Evolutionary conservation across 371 early-diverging fungal genomes (phyloP).

Genomic region (Coemansia sp.): DNA sequence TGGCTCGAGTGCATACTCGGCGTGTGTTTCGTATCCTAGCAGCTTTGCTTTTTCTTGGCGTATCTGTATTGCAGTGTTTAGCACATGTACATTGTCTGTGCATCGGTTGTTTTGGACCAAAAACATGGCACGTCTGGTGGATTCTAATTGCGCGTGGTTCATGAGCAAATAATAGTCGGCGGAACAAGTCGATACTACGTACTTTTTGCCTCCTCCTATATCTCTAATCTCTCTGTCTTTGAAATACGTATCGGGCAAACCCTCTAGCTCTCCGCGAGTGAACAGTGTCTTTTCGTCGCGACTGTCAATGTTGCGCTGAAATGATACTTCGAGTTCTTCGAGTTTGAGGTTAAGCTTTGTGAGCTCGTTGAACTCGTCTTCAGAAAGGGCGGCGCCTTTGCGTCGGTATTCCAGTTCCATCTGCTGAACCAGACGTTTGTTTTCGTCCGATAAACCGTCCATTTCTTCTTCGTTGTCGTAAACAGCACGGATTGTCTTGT

Average conservation of each 20-base stretch:
- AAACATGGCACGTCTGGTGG: slow-evolving; percentile 57
- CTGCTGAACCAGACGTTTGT: slow-evolving; percentile 59
- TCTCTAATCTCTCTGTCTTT: slow-evolving; percentile 54
- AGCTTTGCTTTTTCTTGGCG: slow-evolving; percentile 57
- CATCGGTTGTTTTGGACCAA: slow-evolving; percentile 58
- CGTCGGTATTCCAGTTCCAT: slow-evolving; percentile 60
- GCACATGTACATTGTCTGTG: slow-evolving; percentile 55
- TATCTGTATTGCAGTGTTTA: slow-evolving; percentile 56
- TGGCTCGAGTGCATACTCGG: slow-evolving; percentile 66
- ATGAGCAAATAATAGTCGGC: slow-evolving; percentile 56
- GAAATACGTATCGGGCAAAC: slow-evolving; percentile 68
- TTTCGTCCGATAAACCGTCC: slow-evolving; percentile 54
- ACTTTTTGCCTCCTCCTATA: slow-evolving; percentile 58
- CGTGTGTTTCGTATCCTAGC: slow-evolving; percentile 71
- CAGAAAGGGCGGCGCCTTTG: slow-evolving; percentile 63
- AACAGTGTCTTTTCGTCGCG: slow-evolving; percentile 46
- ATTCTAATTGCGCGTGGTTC: slow-evolving; percentile 59
- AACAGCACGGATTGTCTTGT: slow-evolving; percentile 54
- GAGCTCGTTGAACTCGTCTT: slow-evolving; percentile 59
- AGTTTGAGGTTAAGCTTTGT: slow-evolving; percentile 60
- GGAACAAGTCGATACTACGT: slow-evolving; percentile 68
- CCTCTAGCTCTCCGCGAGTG: slow-evolving; percentile 64
- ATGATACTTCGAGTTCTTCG: slow-evolving; percentile 60
- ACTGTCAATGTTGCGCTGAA: slow-evolving; percentile 59
- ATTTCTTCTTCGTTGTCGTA: slow-evolving; percentile 54